These are phyloP conservation scores for Elaeagnus macrophylla DNA, from an alignment of 306 rosid genomes.

Conservation along the genomic window DNA sequence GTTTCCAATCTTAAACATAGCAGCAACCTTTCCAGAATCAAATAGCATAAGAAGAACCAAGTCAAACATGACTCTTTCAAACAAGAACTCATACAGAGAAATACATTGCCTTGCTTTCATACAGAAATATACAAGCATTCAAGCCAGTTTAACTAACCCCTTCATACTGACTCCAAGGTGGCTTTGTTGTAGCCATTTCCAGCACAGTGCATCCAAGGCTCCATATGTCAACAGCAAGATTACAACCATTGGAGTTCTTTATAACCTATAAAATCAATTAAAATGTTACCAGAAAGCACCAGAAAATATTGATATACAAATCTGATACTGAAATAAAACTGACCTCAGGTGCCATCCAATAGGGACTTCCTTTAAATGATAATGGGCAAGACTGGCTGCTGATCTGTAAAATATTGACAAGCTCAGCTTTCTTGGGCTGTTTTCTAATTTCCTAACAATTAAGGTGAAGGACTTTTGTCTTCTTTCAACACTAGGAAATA, in stretches of 20 bases:
- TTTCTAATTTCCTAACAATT: too few species aligned
- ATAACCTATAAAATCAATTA: slow-evolving; percentile 47
- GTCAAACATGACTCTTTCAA: slow-evolving; percentile 3
- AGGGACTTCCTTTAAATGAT: slow-evolving; percentile 91
- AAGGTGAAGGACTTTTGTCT: too few species aligned
- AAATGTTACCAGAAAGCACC: neutral
- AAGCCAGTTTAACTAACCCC: slow-evolving; percentile 46
- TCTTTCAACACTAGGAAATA: too few species aligned
- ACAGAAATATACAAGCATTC: neutral
- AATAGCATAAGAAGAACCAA: slow-evolving; percentile 11
- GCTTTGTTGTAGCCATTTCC: slow-evolving; percentile 95
- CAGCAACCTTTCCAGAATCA: slow-evolving; percentile 61
- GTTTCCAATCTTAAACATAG: slow-evolving; percentile 79
- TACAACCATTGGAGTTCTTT: slow-evolving; percentile 67
- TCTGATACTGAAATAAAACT: neutral
- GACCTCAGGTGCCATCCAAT: slow-evolving; percentile 99
- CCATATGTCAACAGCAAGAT: slow-evolving; percentile 96
- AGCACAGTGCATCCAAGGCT: slow-evolving; percentile 98
- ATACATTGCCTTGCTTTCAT: neutral
- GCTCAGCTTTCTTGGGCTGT: slow-evolving; percentile 14
- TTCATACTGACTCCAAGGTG: slow-evolving; percentile 97
- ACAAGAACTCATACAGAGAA: slow-evolving; percentile 4
- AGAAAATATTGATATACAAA: slow-evolving; percentile 3
- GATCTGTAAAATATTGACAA: slow-evolving; percentile 48
- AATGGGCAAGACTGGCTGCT: slow-evolving; percentile 84